Conservation (phyloP, 306 rosid genomes). For the Cucurbita moschata region DNA sequence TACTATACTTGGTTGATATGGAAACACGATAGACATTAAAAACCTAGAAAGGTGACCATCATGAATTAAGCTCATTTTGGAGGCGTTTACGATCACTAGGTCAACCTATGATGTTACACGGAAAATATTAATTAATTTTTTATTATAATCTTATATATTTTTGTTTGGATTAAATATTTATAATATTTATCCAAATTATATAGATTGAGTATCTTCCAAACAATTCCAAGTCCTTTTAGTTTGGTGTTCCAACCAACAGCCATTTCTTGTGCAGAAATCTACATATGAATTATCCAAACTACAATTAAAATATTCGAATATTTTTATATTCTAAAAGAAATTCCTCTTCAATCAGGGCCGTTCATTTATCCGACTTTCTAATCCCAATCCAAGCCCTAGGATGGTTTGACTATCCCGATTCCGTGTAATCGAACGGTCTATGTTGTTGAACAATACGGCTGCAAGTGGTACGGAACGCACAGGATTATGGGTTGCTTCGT, state of each 20-base stretch:
- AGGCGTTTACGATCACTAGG: no score
- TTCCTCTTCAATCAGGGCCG: background rate
- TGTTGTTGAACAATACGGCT: background rate
- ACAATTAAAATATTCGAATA: background rate
- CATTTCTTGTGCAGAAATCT: background rate
- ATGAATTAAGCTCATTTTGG: no score
- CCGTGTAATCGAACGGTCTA: background rate
- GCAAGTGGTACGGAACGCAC: background rate
- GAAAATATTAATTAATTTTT: no score
- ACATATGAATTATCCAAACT: background rate
- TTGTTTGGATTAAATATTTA: no score
- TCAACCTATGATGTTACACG: no score
- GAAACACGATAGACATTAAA: no score
- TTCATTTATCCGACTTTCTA: background rate
- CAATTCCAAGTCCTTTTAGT: background rate
- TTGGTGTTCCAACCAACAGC: background rate
- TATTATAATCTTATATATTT: no score
- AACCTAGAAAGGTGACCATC: no score
- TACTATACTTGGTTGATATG: no score
- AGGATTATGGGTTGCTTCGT: background rate
- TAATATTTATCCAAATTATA: no score
- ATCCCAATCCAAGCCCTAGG: background rate
- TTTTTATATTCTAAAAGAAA: background rate
- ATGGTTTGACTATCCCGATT: background rate
- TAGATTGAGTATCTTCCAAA: background rate